Percentiles rank a stretch among this genome's conserved stretches.
Evolutionary conservation across 1,284 basidiomycete genomes (phyloP).

Genomic region (Cronartium ribicola): DNA sequence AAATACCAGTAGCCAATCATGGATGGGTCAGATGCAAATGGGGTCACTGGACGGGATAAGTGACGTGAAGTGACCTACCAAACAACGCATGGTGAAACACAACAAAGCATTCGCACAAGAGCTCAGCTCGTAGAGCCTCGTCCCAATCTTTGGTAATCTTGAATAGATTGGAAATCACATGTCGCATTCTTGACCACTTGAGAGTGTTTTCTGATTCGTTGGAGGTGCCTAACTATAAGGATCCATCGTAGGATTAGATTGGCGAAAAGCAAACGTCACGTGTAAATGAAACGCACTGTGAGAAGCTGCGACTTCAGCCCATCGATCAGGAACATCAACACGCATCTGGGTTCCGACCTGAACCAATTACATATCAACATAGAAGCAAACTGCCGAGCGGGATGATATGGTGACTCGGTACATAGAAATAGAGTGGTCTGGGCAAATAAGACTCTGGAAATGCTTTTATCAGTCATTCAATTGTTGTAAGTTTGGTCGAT

Average conservation of each 20-base stretch:
- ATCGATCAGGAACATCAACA: constrained; percentile 13
- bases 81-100: constrained; percentile 25
- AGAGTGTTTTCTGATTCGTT: constrained; percentile 66
- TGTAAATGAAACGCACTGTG: constrained; percentile 10
- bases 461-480: constrained; percentile 7
- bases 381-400: constrained; percentile 60
- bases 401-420: constrained; percentile 70
- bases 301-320: constrained; percentile 16
- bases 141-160: constrained; percentile 14
- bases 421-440: constrained; percentile 62
- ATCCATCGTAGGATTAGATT: constrained; percentile 2
- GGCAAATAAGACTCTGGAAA: constrained; percentile 54
- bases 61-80: constrained; percentile 18
- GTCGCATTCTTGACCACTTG: constrained; percentile 59
- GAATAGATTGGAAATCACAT: neutral
- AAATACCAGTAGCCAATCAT: neutral
- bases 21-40: no score
- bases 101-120: constrained; percentile 35
- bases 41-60: neutral
- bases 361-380: constrained; percentile 63
- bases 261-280: neutral
- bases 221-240: constrained; percentile 59
- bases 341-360: constrained; percentile 55
- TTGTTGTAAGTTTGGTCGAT: constrained; percentile 22
- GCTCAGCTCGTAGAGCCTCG: constrained; percentile 9